A percentile compares a stretch with the other conserved stretches of the same genome.
Conservation (phyloP, 2,329 filamentous ascomycete species). For the Calonectria ilicicola region DNA sequence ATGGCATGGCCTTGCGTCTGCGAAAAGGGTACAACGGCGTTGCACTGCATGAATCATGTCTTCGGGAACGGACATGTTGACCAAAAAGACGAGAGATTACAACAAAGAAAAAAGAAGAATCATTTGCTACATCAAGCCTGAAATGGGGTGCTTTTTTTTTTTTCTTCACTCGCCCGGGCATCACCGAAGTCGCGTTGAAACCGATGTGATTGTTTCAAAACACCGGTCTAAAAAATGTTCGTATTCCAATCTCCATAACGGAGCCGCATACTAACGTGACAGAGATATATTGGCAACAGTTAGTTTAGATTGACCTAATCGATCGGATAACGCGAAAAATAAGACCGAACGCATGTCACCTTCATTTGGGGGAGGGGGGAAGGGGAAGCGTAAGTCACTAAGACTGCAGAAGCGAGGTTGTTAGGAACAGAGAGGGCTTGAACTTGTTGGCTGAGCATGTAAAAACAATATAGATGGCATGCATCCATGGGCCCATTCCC, state of each 20-base stretch:
- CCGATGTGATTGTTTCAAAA: not conserved
- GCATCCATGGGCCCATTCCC: not conserved
- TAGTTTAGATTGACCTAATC: not conserved
- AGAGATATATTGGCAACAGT: not conserved
- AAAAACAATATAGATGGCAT: not conserved
- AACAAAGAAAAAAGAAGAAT: not conserved
- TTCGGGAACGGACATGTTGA: slow-evolving; percentile 2
- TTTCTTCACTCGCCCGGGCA: not conserved
- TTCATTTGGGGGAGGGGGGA: too few species aligned
- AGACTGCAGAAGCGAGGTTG: too few species aligned
- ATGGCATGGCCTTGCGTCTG: slow-evolving; percentile 10
- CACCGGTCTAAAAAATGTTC: not conserved
- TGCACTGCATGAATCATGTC: slow-evolving; percentile 29
- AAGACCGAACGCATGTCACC: too few species aligned
- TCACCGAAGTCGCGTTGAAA: not conserved
- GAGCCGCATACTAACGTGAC: not conserved
- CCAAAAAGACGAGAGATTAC: slow-evolving; percentile 11
- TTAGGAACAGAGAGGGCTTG: too few species aligned
- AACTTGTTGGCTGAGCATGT: not conserved
- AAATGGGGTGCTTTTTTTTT: not conserved
- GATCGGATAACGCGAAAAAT: too few species aligned
- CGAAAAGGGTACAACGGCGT: slow-evolving; percentile 22
- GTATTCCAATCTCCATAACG: not conserved
- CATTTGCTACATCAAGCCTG: not conserved
- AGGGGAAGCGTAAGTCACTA: too few species aligned